Base-by-base conservation (phyloP, 805 yeast species). In the Maudiozyma saulgeensis region DNA sequence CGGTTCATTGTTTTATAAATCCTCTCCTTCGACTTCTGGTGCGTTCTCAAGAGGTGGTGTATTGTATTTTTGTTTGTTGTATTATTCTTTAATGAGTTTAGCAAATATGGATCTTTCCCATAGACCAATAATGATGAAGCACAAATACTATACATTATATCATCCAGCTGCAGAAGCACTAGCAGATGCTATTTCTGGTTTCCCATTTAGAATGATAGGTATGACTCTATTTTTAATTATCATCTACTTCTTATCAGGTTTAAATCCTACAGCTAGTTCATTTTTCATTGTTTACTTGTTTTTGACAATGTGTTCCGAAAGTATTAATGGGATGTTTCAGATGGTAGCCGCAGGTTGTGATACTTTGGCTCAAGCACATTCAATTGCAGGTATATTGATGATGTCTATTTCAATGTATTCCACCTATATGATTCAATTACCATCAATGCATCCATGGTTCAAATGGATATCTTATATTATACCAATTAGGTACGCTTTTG, bases 91-190 rank as follows among this genome's bases (percentile, higher is more conserved):
- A 56, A 69, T 74, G 70, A 74, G 77, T 41, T 54, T 77, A 28
- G 77, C 80, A 4, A 77, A 74, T 52, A 68, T 76, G 31, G 63
- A 76, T 59, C 71, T 79, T 55, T 75, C 68, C 19, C 73, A 77
- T 35, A 74, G 84, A 55, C 76, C 80, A 45, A 79, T 87, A 54
- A 75, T 83, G 21, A 77, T 76, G 57, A 85, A 86, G 58, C 95
- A 87, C 61, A 80, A 81, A 59, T 74, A 76, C 48, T 86, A 82
- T 58, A 80, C 87, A 0, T 73, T 85, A 50, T 87, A 83, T 62
- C 80, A 81, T 50, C 90, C 90, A 3, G 75, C 88, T 16, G 81
- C 87, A 4, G 91, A 84, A 59, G 84, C 88, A 1, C 55, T 86
- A 1, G 82, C 87, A 0, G 71, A 79, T 5, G 70, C 81, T 39